Evolutionary conservation across 257 asterid genomes (phyloP).

Genomic region (Petrea volubilis): DNA sequence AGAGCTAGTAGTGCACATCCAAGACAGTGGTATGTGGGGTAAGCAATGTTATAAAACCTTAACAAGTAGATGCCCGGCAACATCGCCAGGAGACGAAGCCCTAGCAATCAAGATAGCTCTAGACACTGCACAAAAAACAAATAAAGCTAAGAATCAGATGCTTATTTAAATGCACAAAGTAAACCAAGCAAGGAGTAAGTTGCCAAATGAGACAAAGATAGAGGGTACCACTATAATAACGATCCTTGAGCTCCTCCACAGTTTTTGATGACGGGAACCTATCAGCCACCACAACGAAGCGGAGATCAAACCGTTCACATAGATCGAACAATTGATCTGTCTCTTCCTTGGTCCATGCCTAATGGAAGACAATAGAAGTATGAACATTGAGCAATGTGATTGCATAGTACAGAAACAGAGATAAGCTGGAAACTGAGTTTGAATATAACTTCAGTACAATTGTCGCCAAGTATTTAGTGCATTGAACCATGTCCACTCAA

Average conservation of each 20-base stretch:
- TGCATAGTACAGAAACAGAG: constrained; percentile 17
- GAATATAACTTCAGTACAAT: background rate
- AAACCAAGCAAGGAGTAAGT: constrained; percentile 10
- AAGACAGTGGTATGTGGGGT: background rate
- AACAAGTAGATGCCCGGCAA: constrained; percentile 67
- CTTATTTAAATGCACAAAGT: constrained; percentile 7
- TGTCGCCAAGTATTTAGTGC: background rate
- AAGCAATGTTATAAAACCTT: constrained; percentile 50
- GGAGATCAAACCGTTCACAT: constrained; percentile 93
- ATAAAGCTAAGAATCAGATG: constrained; percentile 13
- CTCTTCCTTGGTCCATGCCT: constrained; percentile 98
- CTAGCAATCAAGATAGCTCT: constrained; percentile 73
- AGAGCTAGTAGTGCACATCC: background rate
- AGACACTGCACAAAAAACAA: constrained; percentile 46
- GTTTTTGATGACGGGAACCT: constrained; percentile 80
- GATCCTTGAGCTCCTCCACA: constrained; percentile 90
- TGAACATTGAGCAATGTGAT: constrained; percentile 17
- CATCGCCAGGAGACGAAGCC: constrained; percentile 69
- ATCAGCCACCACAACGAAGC: constrained; percentile 84
- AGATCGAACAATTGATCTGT: constrained; percentile 84
- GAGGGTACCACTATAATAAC: constrained; percentile 75
- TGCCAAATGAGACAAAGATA: background rate
- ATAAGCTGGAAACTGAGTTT: constrained; percentile 12
- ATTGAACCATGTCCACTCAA: constrained; percentile 2
- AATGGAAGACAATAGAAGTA: constrained; percentile 23